Percentiles rank a stretch among this genome's conserved stretches.
Conservation (phyloP, 805 yeast species). For the Ogataea methylovora region DNA sequence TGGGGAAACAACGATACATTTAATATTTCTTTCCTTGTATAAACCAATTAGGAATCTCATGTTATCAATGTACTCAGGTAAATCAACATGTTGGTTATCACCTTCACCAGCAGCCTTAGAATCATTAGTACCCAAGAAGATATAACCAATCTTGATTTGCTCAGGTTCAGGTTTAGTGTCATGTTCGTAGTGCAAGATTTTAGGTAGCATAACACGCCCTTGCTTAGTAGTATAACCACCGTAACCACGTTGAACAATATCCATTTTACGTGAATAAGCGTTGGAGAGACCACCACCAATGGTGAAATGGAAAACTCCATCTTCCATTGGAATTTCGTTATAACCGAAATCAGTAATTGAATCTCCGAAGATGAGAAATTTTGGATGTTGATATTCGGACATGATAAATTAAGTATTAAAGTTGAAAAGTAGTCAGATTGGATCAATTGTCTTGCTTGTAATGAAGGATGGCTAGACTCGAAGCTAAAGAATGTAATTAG, state of each 20-base stretch:
- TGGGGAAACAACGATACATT: constrained; percentile 56
- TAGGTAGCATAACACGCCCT: constrained; percentile 43
- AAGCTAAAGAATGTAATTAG: too few relatives aligned
- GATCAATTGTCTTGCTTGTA: too few relatives aligned
- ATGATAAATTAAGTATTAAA: too few relatives aligned
- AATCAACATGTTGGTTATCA: constrained; percentile 38
- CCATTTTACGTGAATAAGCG: constrained; percentile 54
- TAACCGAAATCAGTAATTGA: constrained; percentile 27
- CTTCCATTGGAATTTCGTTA: constrained; percentile 11
- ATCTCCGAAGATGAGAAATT: constrained; percentile 28
- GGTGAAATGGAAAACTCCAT: constrained; percentile 13
- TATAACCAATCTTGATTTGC: constrained; percentile 34
- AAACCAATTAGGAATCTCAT: constrained; percentile 32
- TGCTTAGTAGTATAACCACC: constrained; percentile 69
- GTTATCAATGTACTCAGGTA: constrained; percentile 44
- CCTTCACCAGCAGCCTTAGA: constrained; percentile 28
- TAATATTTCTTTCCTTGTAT: constrained; percentile 34
- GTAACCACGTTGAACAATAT: constrained; percentile 68
- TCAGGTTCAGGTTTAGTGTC: constrained; percentile 21
- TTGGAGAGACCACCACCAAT: constrained; percentile 23
- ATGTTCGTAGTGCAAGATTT: constrained; percentile 42
- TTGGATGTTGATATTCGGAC: constrained; percentile 14
- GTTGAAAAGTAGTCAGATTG: too few relatives aligned
- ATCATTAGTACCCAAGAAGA: constrained; percentile 84
- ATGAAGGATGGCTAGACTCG: too few relatives aligned